These are phyloP conservation scores for Cyclotella cryptica DNA, from an alignment of 108 stramenopile species.

Conservation along the genomic window DNA sequence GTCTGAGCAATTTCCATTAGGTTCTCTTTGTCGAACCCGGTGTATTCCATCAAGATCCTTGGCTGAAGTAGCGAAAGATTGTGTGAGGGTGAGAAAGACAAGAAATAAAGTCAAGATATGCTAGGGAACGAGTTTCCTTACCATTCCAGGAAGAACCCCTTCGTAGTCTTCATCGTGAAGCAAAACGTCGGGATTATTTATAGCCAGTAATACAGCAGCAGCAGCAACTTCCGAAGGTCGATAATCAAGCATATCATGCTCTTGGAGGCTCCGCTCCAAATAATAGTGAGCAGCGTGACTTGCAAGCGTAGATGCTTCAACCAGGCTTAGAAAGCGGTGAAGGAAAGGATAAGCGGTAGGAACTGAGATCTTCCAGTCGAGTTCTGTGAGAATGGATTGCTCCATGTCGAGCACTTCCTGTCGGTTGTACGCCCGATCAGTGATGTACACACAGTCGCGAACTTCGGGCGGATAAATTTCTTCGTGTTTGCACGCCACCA, in stretches of 20 bases:
- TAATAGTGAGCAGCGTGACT: constrained; percentile 88
- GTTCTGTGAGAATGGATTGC: constrained; percentile 81
- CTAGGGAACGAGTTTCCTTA: not conserved
- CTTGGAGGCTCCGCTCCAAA: constrained; percentile 95
- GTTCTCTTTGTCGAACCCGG: constrained; percentile 54
- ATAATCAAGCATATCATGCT: constrained; percentile 86
- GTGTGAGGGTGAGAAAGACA: constrained; percentile 11
- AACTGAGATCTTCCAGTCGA: constrained; percentile 91
- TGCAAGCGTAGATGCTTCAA: constrained; percentile 56
- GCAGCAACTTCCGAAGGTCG: constrained; percentile 90
- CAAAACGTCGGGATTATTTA: constrained; percentile 52
- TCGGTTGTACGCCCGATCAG: constrained; percentile 88
- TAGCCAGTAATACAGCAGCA: constrained; percentile 90
- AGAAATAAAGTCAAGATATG: constrained; percentile 16
- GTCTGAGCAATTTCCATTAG: constrained; percentile 39
- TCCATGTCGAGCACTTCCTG: constrained; percentile 97
- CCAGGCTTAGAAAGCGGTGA: constrained; percentile 76
- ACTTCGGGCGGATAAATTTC: constrained; percentile 98
- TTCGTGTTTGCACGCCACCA: constrained; percentile 99
- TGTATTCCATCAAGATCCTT: constrained; percentile 67
- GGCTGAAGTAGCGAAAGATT: constrained; percentile 38
- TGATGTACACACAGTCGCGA: constrained; percentile 98
- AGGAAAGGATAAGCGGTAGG: constrained; percentile 96
- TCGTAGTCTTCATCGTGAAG: constrained; percentile 32
- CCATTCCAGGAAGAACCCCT: constrained; percentile 40